Conservation (phyloP, 495 filamentous ascomycete species). For the Aspergillus leporis region DNA sequence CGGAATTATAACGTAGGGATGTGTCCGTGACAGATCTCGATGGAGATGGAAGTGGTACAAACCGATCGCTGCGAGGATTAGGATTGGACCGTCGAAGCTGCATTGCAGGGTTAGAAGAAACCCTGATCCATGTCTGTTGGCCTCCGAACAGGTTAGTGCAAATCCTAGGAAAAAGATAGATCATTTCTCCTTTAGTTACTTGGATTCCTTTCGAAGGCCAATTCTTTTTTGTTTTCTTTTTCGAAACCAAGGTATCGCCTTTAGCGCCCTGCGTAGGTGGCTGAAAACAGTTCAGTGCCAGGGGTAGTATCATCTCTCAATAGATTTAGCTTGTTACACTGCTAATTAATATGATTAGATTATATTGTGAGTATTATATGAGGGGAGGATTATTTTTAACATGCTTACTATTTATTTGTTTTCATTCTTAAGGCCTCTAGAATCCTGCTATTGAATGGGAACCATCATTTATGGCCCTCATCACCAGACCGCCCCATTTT, state of each 20-base stretch:
- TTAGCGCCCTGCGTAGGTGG: constrained; percentile 19
- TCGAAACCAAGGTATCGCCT: constrained; percentile 12
- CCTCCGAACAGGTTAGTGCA: constrained; percentile 7
- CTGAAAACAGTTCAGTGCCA: constrained; percentile 16
- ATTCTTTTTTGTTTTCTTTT: constrained; percentile 2
- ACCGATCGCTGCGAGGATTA: constrained; percentile 12
- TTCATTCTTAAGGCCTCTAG: background rate
- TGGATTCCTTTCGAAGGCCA: background rate
- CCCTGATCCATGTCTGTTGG: background rate
- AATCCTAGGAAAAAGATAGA: constrained; percentile 10
- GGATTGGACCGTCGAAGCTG: constrained; percentile 11
- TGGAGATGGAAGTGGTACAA: constrained; percentile 5
- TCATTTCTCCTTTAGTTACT: constrained; percentile 8
- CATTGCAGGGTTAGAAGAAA: constrained; percentile 3
- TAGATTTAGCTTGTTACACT: constrained; percentile 3
- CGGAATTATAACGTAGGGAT: constrained; percentile 13
- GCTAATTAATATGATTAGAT: background rate
- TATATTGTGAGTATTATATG: background rate
- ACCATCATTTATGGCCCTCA: background rate
- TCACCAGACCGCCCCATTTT: constrained; percentile 7
- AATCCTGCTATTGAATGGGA: background rate
- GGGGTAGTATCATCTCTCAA: constrained; percentile 10
- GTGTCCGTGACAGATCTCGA: constrained; percentile 21
- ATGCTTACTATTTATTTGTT: background rate
- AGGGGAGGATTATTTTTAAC: background rate